These are phyloP conservation scores for Apophysomyces ossiformis DNA, from an alignment of 371 early-diverging fungal genomes.

Conservation along the genomic window DNA sequence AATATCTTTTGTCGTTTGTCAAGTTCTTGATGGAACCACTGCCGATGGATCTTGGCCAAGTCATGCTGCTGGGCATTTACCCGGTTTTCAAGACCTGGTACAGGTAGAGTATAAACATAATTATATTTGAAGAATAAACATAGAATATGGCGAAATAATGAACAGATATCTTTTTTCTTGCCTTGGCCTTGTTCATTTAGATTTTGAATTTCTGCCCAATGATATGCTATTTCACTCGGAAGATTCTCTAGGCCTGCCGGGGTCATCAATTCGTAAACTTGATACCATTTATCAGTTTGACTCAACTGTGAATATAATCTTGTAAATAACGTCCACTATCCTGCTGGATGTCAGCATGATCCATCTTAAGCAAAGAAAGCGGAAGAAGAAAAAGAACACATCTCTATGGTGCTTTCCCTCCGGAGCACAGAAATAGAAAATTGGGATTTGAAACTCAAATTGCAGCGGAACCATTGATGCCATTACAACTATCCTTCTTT, in stretches of 20 bases:
- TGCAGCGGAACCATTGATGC: background rate
- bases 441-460: constrained; percentile 6
- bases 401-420: constrained; percentile 2
- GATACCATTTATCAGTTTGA: background rate
- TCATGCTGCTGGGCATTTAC: constrained; percentile 41
- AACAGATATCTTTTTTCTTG: constrained; percentile 11
- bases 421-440: constrained; percentile 8
- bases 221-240: constrained; percentile 57
- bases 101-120: background rate
- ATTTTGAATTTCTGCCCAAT: constrained; percentile 53
- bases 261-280: background rate
- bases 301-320: constrained; percentile 49
- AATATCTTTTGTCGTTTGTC: constrained; percentile 37
- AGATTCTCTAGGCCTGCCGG: constrained; percentile 51
- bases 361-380: constrained; percentile 20
- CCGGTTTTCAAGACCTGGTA: constrained; percentile 38
- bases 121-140: background rate
- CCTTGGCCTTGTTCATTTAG: constrained; percentile 45
- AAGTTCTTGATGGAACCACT: constrained; percentile 43
- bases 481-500: background rate
- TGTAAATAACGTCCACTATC: constrained; percentile 52
- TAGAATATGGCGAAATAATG: background rate
- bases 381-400: constrained; percentile 8
- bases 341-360: constrained; percentile 35
- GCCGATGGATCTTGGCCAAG: constrained; percentile 42